A percentile compares a stretch with the other conserved stretches of the same genome.
Conservation (phyloP, 2,329 filamentous ascomycete genomes). For the Colletotrichum sp. region DNA sequence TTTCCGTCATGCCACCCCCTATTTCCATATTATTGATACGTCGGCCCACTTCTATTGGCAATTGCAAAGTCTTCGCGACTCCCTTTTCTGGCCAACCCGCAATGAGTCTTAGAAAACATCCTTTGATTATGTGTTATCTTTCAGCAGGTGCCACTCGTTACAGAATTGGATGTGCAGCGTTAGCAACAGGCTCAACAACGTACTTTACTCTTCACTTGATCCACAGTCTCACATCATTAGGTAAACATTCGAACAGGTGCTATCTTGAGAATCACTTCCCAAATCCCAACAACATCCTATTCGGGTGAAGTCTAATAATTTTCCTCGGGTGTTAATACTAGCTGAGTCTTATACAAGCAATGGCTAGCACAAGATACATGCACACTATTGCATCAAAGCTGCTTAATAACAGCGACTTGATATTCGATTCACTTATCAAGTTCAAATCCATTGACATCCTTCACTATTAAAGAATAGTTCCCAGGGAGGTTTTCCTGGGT, state of each 20-base stretch:
- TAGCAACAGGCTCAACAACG: neutral
- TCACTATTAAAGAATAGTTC: neutral
- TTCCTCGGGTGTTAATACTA: accelerated
- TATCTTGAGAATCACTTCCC: neutral
- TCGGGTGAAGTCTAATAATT: neutral
- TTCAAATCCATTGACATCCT: neutral
- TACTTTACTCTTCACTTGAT: neutral
- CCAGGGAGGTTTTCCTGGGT: neutral
- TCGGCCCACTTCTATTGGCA: neutral
- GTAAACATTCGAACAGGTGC: neutral
- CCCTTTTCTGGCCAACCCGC: neutral
- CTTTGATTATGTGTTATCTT: neutral
- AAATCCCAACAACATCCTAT: neutral
- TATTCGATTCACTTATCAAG: neutral
- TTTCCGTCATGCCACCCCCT: neutral
- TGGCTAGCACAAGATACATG: neutral
- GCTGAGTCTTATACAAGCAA: accelerated
- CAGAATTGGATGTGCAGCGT: neutral
- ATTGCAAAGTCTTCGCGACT: neutral
- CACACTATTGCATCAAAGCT: neutral
- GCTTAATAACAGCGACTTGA: neutral
- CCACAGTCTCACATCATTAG: neutral
- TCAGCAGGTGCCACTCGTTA: neutral
- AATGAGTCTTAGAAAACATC: neutral
- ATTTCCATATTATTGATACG: neutral